phyloP scores from a whole-genome alignment of 1,139 yeast genomes.

The Kazachstania sp. region DNA sequence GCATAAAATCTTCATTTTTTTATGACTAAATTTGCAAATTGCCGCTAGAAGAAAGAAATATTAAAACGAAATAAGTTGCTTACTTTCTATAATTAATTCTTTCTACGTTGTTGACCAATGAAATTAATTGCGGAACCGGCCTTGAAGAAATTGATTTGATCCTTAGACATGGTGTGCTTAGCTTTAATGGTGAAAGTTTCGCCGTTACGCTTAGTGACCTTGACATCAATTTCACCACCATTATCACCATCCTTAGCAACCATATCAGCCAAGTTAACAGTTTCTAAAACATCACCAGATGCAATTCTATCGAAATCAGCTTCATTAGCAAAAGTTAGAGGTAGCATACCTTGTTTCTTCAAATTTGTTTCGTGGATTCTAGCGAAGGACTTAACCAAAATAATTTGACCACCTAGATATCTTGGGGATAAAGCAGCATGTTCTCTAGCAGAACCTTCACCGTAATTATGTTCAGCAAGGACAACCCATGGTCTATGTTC shows the following conservation, averaged over 20 bases:
- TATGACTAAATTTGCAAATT: not conserved
- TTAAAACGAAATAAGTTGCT: not conserved
- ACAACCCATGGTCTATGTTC: conserved; percentile 86
- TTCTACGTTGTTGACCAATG: conserved; percentile 58
- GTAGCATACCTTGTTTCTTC: conserved; percentile 95
- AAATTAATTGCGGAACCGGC: conserved; percentile 78
- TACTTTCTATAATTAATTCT: not conserved
- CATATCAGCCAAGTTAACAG: conserved; percentile 71
- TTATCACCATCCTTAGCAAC: conserved; percentile 73
- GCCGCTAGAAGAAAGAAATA: not conserved
- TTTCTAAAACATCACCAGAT: conserved; percentile 71
- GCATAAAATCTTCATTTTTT: not conserved
- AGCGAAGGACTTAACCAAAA: conserved; percentile 91
- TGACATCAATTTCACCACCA: conserved; percentile 68
- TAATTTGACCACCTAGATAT: conserved; percentile 82
- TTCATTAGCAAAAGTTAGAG: conserved; percentile 84
- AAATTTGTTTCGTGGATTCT: conserved; percentile 89
- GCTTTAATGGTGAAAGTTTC: conserved; percentile 59
- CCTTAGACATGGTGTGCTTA: conserved; percentile 94
- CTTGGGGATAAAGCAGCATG: conserved; percentile 96
- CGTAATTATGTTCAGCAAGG: conserved; percentile 94
- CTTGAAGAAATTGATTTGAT: conserved; percentile 90
- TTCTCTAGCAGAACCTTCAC: conserved; percentile 98
- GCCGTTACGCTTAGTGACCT: conserved; percentile 71
- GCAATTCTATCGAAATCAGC: conserved; percentile 73